Percentiles rank a stretch among this genome's conserved stretches.
These are phyloP conservation scores for Schoenoplectus tabernaemontani DNA, from an alignment of 202 grass and related monocot species.

Conservation along the genomic window DNA sequence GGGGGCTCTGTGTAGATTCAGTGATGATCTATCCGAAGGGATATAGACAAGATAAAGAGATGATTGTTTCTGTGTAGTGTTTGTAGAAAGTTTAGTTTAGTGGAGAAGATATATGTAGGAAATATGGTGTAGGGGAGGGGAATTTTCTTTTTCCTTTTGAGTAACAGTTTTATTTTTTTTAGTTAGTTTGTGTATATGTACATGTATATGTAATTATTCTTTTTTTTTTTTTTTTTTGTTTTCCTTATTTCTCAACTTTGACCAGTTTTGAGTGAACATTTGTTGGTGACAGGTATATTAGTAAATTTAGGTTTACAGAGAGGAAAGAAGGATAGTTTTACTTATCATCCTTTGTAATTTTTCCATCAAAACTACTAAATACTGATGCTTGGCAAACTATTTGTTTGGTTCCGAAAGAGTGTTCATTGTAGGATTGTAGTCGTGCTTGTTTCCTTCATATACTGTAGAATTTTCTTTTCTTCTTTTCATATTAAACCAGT, in stretches of 20 bases:
- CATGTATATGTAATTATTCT: background rate
- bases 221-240: too few relatives aligned
- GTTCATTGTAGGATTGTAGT: background rate
- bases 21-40: conserved; percentile 50
- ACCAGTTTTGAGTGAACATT: conserved; percentile 14
- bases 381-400: background rate
- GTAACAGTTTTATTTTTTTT: background rate
- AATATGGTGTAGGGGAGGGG: background rate
- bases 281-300: background rate
- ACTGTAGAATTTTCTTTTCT: background rate
- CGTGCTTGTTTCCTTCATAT: background rate
- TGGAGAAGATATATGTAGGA: background rate
- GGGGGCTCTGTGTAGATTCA: conserved; percentile 55
- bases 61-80: conserved; percentile 35
- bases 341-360: conserved; percentile 13
- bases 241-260: background rate
- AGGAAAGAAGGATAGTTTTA: conserved; percentile 5
- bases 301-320: conserved; percentile 4
- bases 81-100: conserved; percentile 30
- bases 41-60: conserved; percentile 26
- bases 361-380: background rate
- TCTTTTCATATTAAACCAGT: background rate
- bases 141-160: background rate
- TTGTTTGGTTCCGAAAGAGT: background rate
- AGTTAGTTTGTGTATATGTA: conserved; percentile 13